Base-by-base conservation (phyloP, 257 asterid species). In the Nicotiana sylvestris region DNA sequence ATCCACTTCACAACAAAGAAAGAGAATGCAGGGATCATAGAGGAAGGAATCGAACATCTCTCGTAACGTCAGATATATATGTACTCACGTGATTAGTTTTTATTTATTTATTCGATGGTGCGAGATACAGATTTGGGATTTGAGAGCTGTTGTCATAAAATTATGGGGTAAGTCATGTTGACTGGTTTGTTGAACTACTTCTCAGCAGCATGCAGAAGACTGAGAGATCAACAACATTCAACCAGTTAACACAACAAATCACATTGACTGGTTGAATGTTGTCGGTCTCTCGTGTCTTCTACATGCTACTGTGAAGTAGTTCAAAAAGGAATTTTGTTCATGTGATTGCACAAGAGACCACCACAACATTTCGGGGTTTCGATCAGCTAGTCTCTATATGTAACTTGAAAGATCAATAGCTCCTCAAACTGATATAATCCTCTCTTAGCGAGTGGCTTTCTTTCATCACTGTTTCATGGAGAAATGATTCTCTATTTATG, bases 241-340 rank as follows among this genome's bases (percentile, higher is more conserved):
- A 39, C 9, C 49, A 39, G 9, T 39, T 39, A 39, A 8, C 46
- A 39, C 46, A 39, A 39, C 46, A 39, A 39, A 70, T 43, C 78
- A 70, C 7, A 29, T 70, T 43, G 13, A 43, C 60, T 43, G 78
- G 60, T 17, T 25, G 37, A 76, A 32, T 15, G 43, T 12, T 74
- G 80, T 29, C 53, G 43, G 80, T 30, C 6, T 51, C 64, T 76
- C 16, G 27, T 3, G 43, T 49, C 27, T 49, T 74, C 29, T 74
- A 27, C 62, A 51, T 72, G 80, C 80, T 49, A 51, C n/a, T 76
- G 43, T 76, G 80, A 76, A 51, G 9, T 49, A 76, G 80, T 76
- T 49, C 2, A 8, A 49, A 72, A 72, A 3, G 11, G 37, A 46
- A 51, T 51, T 76, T 0, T 35, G 80, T 49, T 74, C 62, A 76